These are phyloP conservation scores for Solanum hybrid DNA, from an alignment of 305 asterid genomes.

Conservation along the genomic window DNA sequence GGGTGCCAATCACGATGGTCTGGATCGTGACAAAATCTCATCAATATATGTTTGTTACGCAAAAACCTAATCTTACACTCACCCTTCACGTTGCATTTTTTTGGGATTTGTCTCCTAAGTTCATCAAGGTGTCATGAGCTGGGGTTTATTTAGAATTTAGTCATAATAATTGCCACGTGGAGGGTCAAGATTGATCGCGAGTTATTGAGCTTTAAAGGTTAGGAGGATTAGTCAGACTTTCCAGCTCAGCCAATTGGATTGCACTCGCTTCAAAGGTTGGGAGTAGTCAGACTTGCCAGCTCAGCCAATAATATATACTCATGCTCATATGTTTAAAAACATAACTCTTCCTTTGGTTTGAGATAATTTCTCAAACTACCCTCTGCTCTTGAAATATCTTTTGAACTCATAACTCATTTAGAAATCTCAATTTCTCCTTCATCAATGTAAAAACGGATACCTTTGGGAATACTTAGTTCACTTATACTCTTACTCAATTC, in stretches of 20 bases:
- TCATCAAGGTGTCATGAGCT: background rate
- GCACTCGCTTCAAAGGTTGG: background rate
- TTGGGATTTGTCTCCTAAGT: background rate
- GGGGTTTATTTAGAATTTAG: background rate
- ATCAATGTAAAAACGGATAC: too few relatives aligned
- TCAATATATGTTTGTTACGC: background rate
- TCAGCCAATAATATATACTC: background rate
- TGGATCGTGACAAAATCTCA: background rate
- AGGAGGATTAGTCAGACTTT: background rate
- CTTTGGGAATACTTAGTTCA: too few relatives aligned
- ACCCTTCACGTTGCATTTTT: background rate
- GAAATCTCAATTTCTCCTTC: too few relatives aligned
- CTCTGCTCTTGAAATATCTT: too few relatives aligned
- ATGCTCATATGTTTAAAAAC: too few relatives aligned
- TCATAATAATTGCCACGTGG: background rate
- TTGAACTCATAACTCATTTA: too few relatives aligned
- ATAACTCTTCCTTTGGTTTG: too few relatives aligned
- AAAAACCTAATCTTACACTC: background rate
- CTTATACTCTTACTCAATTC: too few relatives aligned
- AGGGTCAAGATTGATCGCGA: background rate
- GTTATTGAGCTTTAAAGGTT: background rate
- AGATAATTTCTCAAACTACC: too few relatives aligned
- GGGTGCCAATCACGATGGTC: too few relatives aligned
- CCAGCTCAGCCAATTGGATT: background rate
- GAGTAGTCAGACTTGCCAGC: background rate